phyloP scores from a whole-genome alignment of 768 basidiomycete genomes.

The Boletus subcaerulescens region DNA sequence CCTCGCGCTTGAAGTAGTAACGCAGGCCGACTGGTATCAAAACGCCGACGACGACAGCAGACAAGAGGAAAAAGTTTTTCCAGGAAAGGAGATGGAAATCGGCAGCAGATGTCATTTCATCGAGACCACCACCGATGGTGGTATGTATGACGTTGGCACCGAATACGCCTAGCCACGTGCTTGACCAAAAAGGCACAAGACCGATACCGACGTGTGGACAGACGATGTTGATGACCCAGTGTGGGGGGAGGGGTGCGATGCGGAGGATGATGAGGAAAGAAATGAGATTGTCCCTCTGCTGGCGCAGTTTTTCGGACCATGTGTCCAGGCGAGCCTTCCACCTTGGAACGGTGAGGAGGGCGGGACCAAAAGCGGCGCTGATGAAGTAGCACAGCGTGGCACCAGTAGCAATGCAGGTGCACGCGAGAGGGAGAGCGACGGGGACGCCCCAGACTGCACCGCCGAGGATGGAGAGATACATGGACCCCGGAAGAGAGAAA shows the following conservation, averaged over 20 bases:
- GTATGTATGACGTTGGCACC: constrained; percentile 94
- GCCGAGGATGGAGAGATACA: constrained; percentile 96
- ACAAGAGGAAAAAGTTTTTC: constrained; percentile 83
- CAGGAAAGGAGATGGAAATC: constrained; percentile 94
- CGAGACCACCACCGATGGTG: constrained; percentile 88
- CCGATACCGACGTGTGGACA: constrained; percentile 91
- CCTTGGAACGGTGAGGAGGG: constrained; percentile 80
- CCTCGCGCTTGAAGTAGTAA: constrained; percentile 73
- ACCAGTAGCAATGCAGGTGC: constrained; percentile 87
- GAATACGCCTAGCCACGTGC: constrained; percentile 86
- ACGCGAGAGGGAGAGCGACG: constrained; percentile 83
- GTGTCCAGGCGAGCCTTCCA: constrained; percentile 81
- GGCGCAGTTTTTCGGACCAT: constrained; percentile 76
- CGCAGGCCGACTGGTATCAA: constrained; percentile 89
- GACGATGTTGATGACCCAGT: constrained; percentile 94
- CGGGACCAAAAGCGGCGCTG: constrained; percentile 89
- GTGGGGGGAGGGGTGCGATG: constrained; percentile 91
- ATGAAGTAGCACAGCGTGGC: constrained; percentile 91
- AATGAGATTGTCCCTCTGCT: constrained; percentile 80
- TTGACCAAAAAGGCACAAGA: constrained; percentile 82
- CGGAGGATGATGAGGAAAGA: constrained; percentile 94
- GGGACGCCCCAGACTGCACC: constrained; percentile 95
- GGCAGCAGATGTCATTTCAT: constrained; percentile 90
- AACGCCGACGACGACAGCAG: constrained; percentile 86
- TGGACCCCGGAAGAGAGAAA: constrained; percentile 93